phyloP scores from a whole-genome alignment of 768 basidiomycete species.

The Neoboletus subvelutipes region DNA sequence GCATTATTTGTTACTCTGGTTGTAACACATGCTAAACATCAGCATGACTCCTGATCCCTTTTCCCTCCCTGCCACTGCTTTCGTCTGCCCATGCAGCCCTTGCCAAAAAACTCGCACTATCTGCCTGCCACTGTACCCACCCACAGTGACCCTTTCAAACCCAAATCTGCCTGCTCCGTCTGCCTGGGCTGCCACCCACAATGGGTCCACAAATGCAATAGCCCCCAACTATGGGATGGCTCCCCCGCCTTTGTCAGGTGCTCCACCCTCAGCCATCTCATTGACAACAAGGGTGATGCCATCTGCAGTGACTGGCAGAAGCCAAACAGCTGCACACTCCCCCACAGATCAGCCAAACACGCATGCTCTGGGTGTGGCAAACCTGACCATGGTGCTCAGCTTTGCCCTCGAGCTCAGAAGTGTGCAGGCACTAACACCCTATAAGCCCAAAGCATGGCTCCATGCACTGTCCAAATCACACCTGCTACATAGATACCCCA shows the following conservation, averaged over 20 bases:
- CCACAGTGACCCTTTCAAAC: too few species aligned
- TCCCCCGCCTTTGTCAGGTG: fast-evolving
- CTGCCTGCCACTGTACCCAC: too few species aligned
- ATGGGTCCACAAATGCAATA: neutral
- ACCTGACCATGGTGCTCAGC: neutral
- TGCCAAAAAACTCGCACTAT: too few species aligned
- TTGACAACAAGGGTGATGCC: fast-evolving
- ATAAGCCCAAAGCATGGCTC: neutral
- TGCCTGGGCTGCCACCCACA: neutral
- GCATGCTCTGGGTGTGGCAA: neutral
- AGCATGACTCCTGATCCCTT: too few species aligned
- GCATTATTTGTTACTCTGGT: too few species aligned
- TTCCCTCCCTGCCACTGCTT: too few species aligned
- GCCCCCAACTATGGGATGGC: neutral
- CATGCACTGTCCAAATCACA: fast-evolving
- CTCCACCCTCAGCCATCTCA: neutral
- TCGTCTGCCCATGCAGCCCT: too few species aligned
- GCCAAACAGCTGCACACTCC: neutral
- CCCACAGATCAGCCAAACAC: too few species aligned
- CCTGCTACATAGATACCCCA: neutral
- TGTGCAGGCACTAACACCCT: neutral
- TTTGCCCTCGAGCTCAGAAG: neutral
- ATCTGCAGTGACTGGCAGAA: neutral
- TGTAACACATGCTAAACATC: too few species aligned
- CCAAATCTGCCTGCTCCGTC: neutral